A percentile compares a stretch with the other conserved stretches of the same genome.
These are phyloP conservation scores for Diaporthe ilicicola DNA, from an alignment of 2,329 filamentous ascomycete species.

Conservation along the genomic window DNA sequence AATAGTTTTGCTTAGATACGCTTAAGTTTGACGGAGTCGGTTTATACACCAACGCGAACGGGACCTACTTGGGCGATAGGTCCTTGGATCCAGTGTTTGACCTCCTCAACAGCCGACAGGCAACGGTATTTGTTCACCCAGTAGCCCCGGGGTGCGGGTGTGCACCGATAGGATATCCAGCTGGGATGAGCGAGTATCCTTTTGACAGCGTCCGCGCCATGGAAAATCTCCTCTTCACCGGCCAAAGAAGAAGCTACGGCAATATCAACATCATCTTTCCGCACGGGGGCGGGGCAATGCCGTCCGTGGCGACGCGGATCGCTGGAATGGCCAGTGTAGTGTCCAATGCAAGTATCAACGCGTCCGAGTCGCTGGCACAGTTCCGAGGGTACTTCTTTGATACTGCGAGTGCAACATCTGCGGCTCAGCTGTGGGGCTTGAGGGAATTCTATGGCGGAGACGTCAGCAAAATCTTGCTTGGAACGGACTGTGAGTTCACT, in stretches of 20 bases:
- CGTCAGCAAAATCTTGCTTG: not conserved
- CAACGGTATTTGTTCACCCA: not conserved
- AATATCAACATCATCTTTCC: not conserved
- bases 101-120: not conserved
- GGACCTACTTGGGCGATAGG: not conserved
- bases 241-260: not conserved
- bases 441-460: not conserved
- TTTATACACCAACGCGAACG: not conserved
- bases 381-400: not conserved
- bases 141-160: not conserved
- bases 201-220: not conserved
- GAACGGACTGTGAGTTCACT: not conserved
- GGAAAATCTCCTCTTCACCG: not conserved
- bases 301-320: not conserved
- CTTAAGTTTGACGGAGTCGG: not conserved
- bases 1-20: not conserved
- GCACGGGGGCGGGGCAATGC: not conserved
- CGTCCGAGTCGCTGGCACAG: not conserved
- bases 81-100: not conserved
- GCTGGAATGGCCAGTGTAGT: not conserved
- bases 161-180: not conserved
- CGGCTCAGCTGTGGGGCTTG: not conserved
- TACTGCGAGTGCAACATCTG: not conserved
- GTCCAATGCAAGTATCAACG: not conserved
- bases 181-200: not conserved